Evolutionary conservation across 1,284 basidiomycete species (phyloP), one percentile per base, ranked within the genome.

Genomic region (Violaceomyces palustris): DNA sequence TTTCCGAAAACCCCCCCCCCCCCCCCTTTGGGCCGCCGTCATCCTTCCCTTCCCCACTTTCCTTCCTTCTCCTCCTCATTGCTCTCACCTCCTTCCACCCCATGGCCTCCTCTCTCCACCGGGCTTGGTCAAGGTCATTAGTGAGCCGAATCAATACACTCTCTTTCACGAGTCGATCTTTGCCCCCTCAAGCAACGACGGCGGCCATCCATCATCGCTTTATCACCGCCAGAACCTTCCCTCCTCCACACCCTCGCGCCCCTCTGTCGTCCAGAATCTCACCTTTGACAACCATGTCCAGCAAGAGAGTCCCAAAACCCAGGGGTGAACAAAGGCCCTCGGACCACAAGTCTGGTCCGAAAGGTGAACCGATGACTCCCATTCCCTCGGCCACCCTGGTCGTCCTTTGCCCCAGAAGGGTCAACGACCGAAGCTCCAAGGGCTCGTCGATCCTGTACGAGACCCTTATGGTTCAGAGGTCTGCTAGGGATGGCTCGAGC

Each of bases 311-410:
- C n/a, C 26, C 26, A 30, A 54, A 48, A 37, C 49, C 47, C 17
- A 39, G 57, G 19, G 52, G 57, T 6, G 45, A 26, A 6, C 56
- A 59, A 32, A 55, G 60, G 3, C 43, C 42, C 12, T 55, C 60
- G 4, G 60, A 62, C 44, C 60, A 62, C 44, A 64, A 61, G 37
- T 58, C 51, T 19, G 61, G 61, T 1, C 39, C 51, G 21, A 54
- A 60, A 27, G 64, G 66, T 27, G 45, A 55, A 35, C 64, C 66
- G 10, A 67, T 67, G 66, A 64, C 61, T 15, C 66, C 66, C 15
- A 42, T 67, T 4, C 64, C 60, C 6, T 65, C 62, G 4, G 61
- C 66, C 4, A 61, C 62, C 8, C 64, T 69, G 17, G 39, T 69
- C 41, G 61, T 69, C 11, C 53, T 69, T 8, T 66, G 63, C 29